phyloP scores from a whole-genome alignment of 176 grass and related monocot genomes.

The Elaeis guineensis region DNA sequence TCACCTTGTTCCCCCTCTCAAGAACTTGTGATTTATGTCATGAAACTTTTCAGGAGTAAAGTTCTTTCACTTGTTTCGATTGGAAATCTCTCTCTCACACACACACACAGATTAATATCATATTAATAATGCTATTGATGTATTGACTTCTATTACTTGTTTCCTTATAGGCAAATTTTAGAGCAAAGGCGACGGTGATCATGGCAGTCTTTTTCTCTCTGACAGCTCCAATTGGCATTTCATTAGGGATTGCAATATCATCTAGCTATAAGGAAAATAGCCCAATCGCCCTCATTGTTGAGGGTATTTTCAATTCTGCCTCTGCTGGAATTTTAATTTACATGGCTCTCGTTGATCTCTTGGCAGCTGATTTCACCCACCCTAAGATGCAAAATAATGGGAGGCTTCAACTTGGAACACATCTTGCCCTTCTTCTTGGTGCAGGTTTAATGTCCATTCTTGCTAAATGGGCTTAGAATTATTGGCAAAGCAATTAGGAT shows the following conservation, averaged over 20 bases:
- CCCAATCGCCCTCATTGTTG: slow-evolving; percentile 53
- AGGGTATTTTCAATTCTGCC: slow-evolving; percentile 75
- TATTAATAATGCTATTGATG: no score
- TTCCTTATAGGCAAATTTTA: slow-evolving; percentile 72
- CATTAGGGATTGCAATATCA: slow-evolving; percentile 65
- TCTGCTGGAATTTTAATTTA: slow-evolving; percentile 92
- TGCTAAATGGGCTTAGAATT: slow-evolving; percentile 73
- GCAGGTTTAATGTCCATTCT: slow-evolving; percentile 84
- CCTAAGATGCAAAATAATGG: slow-evolving; percentile 72
- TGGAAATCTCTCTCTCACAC: slow-evolving; percentile 1
- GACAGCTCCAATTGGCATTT: slow-evolving; percentile 78
- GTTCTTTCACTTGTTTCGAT: no score
- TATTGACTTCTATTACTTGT: no score
- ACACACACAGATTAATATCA: no score
- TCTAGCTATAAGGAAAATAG: slow-evolving; percentile 62
- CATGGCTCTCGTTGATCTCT: slow-evolving; percentile 91
- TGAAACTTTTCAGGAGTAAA: no score
- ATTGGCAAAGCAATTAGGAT: no score
- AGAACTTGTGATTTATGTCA: no score
- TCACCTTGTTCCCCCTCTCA: no score
- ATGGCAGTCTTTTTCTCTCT: slow-evolving; percentile 94
- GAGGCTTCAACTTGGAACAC: slow-evolving; percentile 67
- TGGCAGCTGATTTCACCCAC: slow-evolving; percentile 87
- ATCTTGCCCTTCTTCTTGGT: slow-evolving; percentile 69
- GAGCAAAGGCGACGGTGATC: slow-evolving; percentile 52